Evolutionary conservation across 805 yeast genomes (phyloP), one percentile per base, ranked within the genome.

Genomic region (Metschnikowia proteae): DNA sequence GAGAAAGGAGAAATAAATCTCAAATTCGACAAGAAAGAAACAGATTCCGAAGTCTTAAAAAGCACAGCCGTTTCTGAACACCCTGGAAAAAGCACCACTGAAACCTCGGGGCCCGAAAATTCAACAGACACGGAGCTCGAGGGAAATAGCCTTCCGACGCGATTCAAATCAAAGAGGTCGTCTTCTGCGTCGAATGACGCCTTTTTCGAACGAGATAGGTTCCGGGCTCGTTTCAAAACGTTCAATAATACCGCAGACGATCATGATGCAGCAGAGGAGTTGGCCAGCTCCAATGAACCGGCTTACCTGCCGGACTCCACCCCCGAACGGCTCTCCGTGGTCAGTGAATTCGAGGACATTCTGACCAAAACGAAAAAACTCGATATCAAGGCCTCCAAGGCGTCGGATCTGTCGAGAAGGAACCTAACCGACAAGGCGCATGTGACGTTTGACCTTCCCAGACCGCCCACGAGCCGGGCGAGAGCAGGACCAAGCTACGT

Each of bases 101-200:
- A 40, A 23, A 11, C 34, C 4, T 26, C 43, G 7, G 29, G 26
- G 3, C 43, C 28, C 6, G 43, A 26, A 7, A 31, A 31, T 25
- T 40, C 36, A n/a, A 32, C 43, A 4, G 43, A 40, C 13, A 40
- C 43, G 6, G 43, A 40, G 8, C 28, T 23, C 8, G 43, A 40
- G 13, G 28, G 35, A 30, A 34, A 13, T 10, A 6, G n/a, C 4
- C 13, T n/a, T 31, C 43, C 29, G 6, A 31, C 5, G 17, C 17
- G 36, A 2, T 34, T 27, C 33, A 56, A 52, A 32, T 45, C 60
- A 40, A 73, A 73, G 50, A 54, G 77, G 25, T 64, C 75, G 1
- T 63, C 70, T 2, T 71, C 76, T 2, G 50, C 72, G 11, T 70
- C 75, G 10, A 71, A 71, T 51, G 77, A 72, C 51, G 57, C 63